These are phyloP conservation scores for Saturnispora zaruensis DNA, from an alignment of 805 yeast species.

Conservation along the genomic window DNA sequence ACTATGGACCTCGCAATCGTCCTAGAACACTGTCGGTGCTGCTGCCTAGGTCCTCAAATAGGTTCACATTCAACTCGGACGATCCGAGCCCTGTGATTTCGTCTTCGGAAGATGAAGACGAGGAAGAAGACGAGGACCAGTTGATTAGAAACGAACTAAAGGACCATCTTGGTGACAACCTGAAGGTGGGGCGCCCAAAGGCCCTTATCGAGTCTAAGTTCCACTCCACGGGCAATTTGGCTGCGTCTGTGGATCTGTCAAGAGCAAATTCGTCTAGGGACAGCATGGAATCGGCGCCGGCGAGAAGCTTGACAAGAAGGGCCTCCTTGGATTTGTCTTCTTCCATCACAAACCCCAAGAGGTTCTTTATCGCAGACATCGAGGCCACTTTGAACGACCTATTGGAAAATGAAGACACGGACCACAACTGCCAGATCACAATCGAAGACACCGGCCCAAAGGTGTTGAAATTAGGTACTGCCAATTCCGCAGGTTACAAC, in stretches of 20 bases:
- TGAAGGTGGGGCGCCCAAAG: neutral
- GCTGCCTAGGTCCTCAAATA: slow-evolving; percentile 4
- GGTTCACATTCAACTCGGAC: slow-evolving; percentile 6
- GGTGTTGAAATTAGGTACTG: slow-evolving; percentile 72
- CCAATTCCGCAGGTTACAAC: slow-evolving; percentile 73
- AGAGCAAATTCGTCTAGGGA: slow-evolving; percentile 1
- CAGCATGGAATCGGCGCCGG: slow-evolving; percentile 2
- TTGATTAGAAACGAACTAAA: slow-evolving; percentile 4
- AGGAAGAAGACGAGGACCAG: slow-evolving; percentile 6
- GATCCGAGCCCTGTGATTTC: slow-evolving; percentile 14
- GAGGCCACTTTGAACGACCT: slow-evolving; percentile 63
- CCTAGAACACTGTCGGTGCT: slow-evolving; percentile 6
- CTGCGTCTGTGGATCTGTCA: slow-evolving; percentile 4
- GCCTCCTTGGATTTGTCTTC: slow-evolving; percentile 46
- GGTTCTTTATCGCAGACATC: slow-evolving; percentile 67
- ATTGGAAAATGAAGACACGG: slow-evolving; percentile 74
- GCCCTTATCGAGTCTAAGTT: slow-evolving; percentile 4
- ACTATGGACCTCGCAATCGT: slow-evolving; percentile 6
- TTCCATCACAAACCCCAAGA: slow-evolving; percentile 28
- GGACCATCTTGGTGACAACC: neutral
- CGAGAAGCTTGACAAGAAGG: slow-evolving; percentile 32
- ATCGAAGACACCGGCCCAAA: slow-evolving; percentile 81
- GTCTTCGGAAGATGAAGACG: slow-evolving; percentile 11
- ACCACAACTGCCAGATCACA: slow-evolving; percentile 74
- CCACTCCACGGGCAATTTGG: slow-evolving; percentile 14